Evolutionary conservation across 2,329 filamentous ascomycete genomes (phyloP), one percentile per base, ranked within the genome.

Genomic region (Ambrosiella beaveri): DNA sequence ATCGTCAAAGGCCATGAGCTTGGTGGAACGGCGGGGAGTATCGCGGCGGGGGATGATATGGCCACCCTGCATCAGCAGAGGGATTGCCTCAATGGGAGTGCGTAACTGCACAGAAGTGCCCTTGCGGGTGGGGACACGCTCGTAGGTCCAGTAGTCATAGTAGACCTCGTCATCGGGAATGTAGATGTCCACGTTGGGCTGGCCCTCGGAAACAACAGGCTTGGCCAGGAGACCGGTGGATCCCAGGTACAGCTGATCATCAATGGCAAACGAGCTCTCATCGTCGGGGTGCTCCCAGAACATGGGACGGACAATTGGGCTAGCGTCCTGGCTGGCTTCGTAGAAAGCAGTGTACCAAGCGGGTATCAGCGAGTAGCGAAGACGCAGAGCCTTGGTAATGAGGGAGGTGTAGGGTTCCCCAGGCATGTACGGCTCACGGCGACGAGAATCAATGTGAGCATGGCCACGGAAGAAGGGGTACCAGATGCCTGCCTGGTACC

Each of bases 391-490:
- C 61, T 91, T 81, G 0, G 88, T 88, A 65, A 95, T 87, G 68
- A 96, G 94, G 56, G 79, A 77, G 2, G 82, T 87, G 71, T 95
- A 89, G 0, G 90, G 89, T 61, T 93, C 86, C 9, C 86, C 85
- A 9, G 84, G 76, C 59, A 97, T 75, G 68, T 97, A 98, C 2
- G 93, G 93, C 72, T 98, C 93, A 56, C 93, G 85, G 35, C 93
- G 85, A 51, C 93, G 88, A 44, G 93, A 86, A 67, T 98, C 93
- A 61, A 97, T 97, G 70, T 98, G 93, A 6, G 93, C 93, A 68
- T 98, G 93, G 1, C 82, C 93, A 62, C 93, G 87, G 85, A 97
- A 95, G 75, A 97, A 98, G 7, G 93, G 93, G 69, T 97, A 97
- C 75, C 95, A 98, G 58, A 88, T 87, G 62, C 93, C 93, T 39